Percentiles rank a stretch among this genome's conserved stretches.
phyloP scores from a whole-genome alignment of 2,329 filamentous ascomycete genomes.

The Fusarium sp. region DNA sequence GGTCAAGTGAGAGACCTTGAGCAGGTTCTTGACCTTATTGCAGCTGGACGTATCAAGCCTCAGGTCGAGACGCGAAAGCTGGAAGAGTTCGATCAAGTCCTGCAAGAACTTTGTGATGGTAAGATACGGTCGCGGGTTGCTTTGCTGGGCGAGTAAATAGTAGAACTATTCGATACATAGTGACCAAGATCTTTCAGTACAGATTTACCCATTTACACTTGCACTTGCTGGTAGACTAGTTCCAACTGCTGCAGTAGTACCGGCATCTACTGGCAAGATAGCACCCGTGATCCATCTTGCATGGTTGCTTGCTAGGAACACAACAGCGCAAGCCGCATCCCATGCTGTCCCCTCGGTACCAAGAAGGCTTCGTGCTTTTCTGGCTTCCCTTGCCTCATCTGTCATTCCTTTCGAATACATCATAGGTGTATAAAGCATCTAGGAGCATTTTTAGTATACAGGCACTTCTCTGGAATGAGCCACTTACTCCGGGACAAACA shows the following conservation, averaged over 20 bases:
- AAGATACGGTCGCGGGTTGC: slow-evolving; percentile 23
- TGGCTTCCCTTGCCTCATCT: slow-evolving; percentile 54
- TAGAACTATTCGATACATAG: not conserved
- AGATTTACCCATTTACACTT: slow-evolving; percentile 44
- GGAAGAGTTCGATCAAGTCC: slow-evolving; percentile 27
- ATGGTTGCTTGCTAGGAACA: slow-evolving; percentile 57
- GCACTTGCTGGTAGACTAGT: slow-evolving; percentile 42
- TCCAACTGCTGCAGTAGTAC: slow-evolving; percentile 51
- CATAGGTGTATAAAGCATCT: slow-evolving; percentile 64
- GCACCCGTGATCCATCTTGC: slow-evolving; percentile 61
- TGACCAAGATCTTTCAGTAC: slow-evolving; percentile 1
- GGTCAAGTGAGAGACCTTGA: slow-evolving; percentile 57
- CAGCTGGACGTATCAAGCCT: slow-evolving; percentile 18
- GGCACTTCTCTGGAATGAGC: not conserved
- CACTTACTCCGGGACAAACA: slow-evolving; percentile 58
- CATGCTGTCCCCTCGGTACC: slow-evolving; percentile 60
- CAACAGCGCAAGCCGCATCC: slow-evolving; percentile 58
- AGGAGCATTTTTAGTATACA: slow-evolving; percentile 1
- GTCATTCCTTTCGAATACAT: slow-evolving; percentile 58
- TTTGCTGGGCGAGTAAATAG: not conserved
- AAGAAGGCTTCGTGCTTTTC: slow-evolving; percentile 56
- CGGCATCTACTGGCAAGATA: slow-evolving; percentile 59
- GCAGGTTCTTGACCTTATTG: slow-evolving; percentile 47
- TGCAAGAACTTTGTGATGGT: slow-evolving; percentile 14
- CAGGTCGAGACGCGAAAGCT: slow-evolving; percentile 34